Conservation (phyloP, 108 stramenopile genomes). For the Pseudonitzschia delicatissima region DNA sequence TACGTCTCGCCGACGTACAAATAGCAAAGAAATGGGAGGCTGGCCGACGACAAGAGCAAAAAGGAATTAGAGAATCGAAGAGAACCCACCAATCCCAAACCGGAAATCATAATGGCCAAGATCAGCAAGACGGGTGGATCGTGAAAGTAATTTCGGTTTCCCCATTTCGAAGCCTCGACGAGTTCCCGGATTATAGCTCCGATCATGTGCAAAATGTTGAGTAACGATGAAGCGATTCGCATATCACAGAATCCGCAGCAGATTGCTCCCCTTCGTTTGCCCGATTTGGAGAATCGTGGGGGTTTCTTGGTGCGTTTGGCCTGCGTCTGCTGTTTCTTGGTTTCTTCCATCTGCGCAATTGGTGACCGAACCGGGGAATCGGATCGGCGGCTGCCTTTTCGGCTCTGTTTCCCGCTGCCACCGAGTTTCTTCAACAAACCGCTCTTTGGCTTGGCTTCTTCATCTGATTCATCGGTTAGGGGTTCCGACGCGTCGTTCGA, state of each 20-base stretch:
- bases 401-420: background rate
- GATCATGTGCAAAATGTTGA: slow-evolving; percentile 4
- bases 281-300: background rate
- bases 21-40: background rate
- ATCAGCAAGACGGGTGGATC: slow-evolving; percentile 2
- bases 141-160: slow-evolving; percentile 1
- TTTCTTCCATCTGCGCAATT: too few relatives aligned
- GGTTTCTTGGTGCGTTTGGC: background rate
- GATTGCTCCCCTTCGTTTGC: background rate
- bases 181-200: background rate
- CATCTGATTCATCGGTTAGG: too few relatives aligned
- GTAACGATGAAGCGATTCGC: background rate
- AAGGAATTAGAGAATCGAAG: background rate
- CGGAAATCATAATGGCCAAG: background rate
- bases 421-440: too few relatives aligned
- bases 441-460: too few relatives aligned
- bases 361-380: too few relatives aligned
- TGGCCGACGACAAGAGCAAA: background rate
- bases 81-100: background rate
- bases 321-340: background rate
- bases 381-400: too few relatives aligned
- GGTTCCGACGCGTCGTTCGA: too few relatives aligned
- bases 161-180: background rate
- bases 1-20: background rate
- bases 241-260: slow-evolving; percentile 7